phyloP scores from a whole-genome alignment of 2,329 filamentous ascomycete species.

The Lasiodiplodia theobromae region DNA sequence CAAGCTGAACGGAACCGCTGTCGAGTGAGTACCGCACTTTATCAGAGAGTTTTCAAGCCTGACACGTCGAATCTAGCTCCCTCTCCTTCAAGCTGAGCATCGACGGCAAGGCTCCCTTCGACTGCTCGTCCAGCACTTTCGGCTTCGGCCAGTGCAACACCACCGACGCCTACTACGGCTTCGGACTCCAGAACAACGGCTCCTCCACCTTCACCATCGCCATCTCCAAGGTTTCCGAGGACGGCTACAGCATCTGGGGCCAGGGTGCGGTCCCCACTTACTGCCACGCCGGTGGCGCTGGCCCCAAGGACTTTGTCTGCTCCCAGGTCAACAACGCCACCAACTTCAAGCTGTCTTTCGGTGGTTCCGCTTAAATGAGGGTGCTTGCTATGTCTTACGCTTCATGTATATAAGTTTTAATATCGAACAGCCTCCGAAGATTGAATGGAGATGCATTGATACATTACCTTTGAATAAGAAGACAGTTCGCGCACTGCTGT shows the following conservation, averaged over 20 bases:
- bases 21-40: neutral
- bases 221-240: constrained; percentile 3
- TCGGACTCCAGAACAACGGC: constrained; percentile 16
- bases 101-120: constrained; percentile 8
- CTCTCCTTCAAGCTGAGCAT: constrained; percentile 23
- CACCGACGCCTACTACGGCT: constrained; percentile 20
- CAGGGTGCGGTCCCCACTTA: constrained; percentile 13
- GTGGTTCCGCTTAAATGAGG: neutral
- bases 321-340: constrained; percentile 19
- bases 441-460: neutral
- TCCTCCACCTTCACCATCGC: constrained; percentile 21
- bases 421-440: neutral
- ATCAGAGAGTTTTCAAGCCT: neutral
- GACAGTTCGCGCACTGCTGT: neutral
- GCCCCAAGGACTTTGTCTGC: constrained; percentile 21
- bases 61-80: neutral
- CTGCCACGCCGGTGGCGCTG: constrained; percentile 26
- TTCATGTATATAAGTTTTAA: constrained; percentile 1
- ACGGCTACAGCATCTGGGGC: constrained; percentile 22
- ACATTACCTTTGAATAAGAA: neutral
- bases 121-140: constrained; percentile 16
- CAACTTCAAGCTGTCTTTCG: constrained; percentile 9
- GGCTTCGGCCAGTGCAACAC: constrained; percentile 17
- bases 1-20: constrained; percentile 24
- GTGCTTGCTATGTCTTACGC: neutral